Base-by-base conservation (phyloP, 2,329 filamentous ascomycete genomes). In the Alternaria consortialis region DNA sequence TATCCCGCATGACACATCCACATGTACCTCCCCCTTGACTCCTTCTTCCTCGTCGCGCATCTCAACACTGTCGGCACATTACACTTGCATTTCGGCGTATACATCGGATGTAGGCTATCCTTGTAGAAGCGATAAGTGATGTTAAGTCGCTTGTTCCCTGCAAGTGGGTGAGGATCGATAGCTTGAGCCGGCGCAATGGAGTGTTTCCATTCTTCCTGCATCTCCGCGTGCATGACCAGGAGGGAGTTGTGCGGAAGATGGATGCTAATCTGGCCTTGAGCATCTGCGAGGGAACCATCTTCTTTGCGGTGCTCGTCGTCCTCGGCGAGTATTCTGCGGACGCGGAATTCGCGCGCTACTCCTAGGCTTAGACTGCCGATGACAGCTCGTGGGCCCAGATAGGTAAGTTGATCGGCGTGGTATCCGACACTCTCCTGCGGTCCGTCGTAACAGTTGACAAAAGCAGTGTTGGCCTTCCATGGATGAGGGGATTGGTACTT, bases 201-300 rank as follows among this genome's bases (percentile, higher is more conserved):
- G 77, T 99, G 95, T 77, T 97, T 98, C 93, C 93, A 98, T 74
- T 91, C 90, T 74, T 98, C 94, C 74, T 98, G 94, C 92, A 97
- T 98, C 75, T 97, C 93, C 1, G 94, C 94, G 73, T 98, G 94
- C 95, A 99, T 98, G 9, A 98, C 84, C 0, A 99, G 84, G 0
- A 98, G 85, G 0, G 92, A 96, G 77, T 98, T 98, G 78, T 98
- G 95, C 0, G 94, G 94, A 0, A 98, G 87, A 70, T 97, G 93
- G 43, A 98, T 95, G 1, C 93, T 89, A 60, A 98, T 94, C 75
- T 97, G 94, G 4, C 94, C 94, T 72, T 91, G 88, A 0, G 86
- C 84, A 65, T 95, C 90, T 2, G 86, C 82, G 12, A 74, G 73
- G 60, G 40, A 65, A 32, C 74, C 71, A 53, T 80, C 68, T 15